These are phyloP conservation scores for Thielaviopsis punctulata DNA, from an alignment of 2,329 filamentous ascomycete species.

Conservation along the genomic window DNA sequence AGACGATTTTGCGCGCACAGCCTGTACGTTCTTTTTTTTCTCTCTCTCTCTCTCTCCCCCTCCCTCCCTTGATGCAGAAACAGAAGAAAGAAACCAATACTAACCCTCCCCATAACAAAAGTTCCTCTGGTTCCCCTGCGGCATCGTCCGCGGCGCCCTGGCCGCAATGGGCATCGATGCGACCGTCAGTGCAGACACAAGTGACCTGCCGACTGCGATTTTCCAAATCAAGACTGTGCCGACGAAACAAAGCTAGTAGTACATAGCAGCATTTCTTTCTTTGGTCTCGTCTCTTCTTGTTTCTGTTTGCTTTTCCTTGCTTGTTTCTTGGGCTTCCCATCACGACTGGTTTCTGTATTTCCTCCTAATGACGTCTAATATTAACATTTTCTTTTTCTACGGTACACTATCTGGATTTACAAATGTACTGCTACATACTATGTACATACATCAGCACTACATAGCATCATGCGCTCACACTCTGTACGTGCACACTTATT, in stretches of 20 bases:
- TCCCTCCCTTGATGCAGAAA: constrained; percentile 9
- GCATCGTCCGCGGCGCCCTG: constrained; percentile 78
- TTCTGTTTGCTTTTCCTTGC: neutral
- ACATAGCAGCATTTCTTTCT: neutral
- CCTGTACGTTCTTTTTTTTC: constrained; percentile 39
- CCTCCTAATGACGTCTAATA: no score
- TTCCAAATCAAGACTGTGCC: constrained; percentile 88
- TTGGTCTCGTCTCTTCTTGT: neutral
- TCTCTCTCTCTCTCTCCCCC: constrained; percentile 5
- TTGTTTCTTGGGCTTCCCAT: neutral
- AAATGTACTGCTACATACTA: no score
- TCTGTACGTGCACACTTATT: no score
- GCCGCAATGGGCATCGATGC: constrained; percentile 83
- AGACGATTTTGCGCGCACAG: constrained; percentile 58
- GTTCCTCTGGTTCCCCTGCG: constrained; percentile 93
- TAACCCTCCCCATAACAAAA: constrained; percentile 20
- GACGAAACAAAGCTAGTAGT: constrained; percentile 31
- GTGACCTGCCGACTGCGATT: constrained; percentile 69
- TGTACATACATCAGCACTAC: no score
- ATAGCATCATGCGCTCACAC: no score
- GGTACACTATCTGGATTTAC: no score
- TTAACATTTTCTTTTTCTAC: no score
- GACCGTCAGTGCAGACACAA: constrained; percentile 79
- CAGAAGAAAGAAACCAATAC: neutral
- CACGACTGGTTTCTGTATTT: no score